These are phyloP conservation scores for Penicillium diatomitis DNA, from an alignment of 495 filamentous ascomycete species.

Conservation along the genomic window DNA sequence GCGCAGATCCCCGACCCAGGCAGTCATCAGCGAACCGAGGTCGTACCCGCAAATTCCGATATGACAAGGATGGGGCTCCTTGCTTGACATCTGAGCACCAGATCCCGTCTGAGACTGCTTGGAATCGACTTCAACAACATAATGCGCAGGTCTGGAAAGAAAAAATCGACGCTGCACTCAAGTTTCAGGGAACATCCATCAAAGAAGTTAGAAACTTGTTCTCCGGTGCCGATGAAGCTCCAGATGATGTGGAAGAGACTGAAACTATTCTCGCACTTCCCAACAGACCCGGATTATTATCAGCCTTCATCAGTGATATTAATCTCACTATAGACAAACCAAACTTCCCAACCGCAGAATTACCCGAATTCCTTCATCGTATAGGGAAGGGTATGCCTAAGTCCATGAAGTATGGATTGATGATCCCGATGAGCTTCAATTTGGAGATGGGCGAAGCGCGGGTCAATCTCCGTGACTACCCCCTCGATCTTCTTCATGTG, in stretches of 20 bases:
- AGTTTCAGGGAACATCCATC: slow-evolving; percentile 60
- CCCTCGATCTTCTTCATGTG: slow-evolving; percentile 83
- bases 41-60: slow-evolving; percentile 50
- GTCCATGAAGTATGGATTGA: slow-evolving; percentile 78
- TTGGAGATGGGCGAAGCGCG: slow-evolving; percentile 87
- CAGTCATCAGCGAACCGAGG: slow-evolving; percentile 20
- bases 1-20: slow-evolving; percentile 35
- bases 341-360: slow-evolving; percentile 72
- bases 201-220: slow-evolving; percentile 72
- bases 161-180: slow-evolving; percentile 70
- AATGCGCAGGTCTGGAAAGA: slow-evolving; percentile 90
- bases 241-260: slow-evolving; percentile 68
- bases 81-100: slow-evolving; percentile 59
- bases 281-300: slow-evolving; percentile 77
- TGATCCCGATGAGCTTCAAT: slow-evolving; percentile 83
- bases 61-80: slow-evolving; percentile 67
- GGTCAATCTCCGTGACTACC: slow-evolving; percentile 82
- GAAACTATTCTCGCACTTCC: slow-evolving; percentile 84
- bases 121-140: slow-evolving; percentile 61
- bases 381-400: slow-evolving; percentile 94
- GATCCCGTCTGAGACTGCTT: slow-evolving; percentile 64
- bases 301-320: slow-evolving; percentile 71
- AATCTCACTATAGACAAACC: slow-evolving; percentile 86
- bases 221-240: slow-evolving; percentile 73
- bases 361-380: slow-evolving; percentile 71